These are phyloP conservation scores for Termitomyces sp. DNA, from an alignment of 768 basidiomycete species.

Conservation along the genomic window DNA sequence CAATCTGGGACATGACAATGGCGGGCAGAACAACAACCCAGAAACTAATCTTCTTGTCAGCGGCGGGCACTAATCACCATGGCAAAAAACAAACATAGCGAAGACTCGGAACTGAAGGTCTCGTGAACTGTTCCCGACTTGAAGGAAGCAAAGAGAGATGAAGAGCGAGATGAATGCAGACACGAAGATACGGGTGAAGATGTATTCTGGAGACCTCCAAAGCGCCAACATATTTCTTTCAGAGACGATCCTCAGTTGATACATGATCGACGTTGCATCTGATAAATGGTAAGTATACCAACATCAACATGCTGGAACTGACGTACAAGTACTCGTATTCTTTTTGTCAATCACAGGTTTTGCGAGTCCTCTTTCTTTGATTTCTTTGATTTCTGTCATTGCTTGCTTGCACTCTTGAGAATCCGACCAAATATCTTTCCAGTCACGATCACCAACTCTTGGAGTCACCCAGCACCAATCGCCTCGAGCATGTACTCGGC, in stretches of 20 bases:
- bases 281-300: background rate
- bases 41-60: slow-evolving; percentile 34
- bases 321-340: slow-evolving; percentile 43
- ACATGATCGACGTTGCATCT: slow-evolving; percentile 74
- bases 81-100: slow-evolving; percentile 46
- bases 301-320: background rate
- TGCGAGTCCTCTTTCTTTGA: slow-evolving; percentile 43
- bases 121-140: slow-evolving; percentile 55
- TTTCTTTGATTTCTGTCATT: slow-evolving; percentile 35
- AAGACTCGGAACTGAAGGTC: slow-evolving; percentile 81
- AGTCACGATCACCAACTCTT: slow-evolving; percentile 72
- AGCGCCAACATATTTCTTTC: slow-evolving; percentile 62
- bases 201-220: slow-evolving; percentile 83
- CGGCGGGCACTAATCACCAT: background rate
- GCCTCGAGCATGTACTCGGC: slow-evolving; percentile 77
- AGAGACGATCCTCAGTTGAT: slow-evolving; percentile 67
- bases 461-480: slow-evolving; percentile 82
- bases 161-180: slow-evolving; percentile 66
- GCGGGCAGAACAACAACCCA: slow-evolving; percentile 66
- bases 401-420: slow-evolving; percentile 51
- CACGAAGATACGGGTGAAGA: slow-evolving; percentile 77
- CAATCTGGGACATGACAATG: slow-evolving; percentile 74
- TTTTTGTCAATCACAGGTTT: slow-evolving; percentile 32
- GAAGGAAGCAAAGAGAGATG: slow-evolving; percentile 75
- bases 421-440: slow-evolving; percentile 81